Percentiles rank a stretch among this genome's conserved stretches.
Evolutionary conservation across 345 rosid species (phyloP).

Genomic region (Populus alba): DNA sequence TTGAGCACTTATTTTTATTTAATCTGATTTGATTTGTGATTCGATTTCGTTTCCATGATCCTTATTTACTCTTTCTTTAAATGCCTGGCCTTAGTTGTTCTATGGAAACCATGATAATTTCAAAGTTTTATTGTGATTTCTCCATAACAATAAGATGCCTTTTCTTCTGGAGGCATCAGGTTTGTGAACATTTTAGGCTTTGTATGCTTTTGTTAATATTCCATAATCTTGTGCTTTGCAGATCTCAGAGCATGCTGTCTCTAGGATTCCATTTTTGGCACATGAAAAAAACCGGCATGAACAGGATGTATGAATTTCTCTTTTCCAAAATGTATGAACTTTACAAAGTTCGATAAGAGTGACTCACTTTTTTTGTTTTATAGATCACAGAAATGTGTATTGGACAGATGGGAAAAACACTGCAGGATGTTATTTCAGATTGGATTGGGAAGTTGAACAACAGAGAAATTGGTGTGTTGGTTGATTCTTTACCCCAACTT

Average conservation of each 20-base stretch:
- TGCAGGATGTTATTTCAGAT: conserved; percentile 66
- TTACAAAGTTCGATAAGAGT: not conserved
- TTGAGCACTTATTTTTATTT: not conserved
- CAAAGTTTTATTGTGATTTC: not conserved
- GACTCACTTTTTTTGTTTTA: conserved; percentile 9
- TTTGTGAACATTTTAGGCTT: not conserved
- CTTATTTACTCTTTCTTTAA: too few relatives aligned
- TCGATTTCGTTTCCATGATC: too few relatives aligned
- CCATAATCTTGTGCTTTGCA: conserved; percentile 25
- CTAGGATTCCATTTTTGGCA: conserved; percentile 58
- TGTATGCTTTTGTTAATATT: not conserved
- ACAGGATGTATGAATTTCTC: conserved; percentile 60
- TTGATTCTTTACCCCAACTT: not conserved
- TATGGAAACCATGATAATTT: not conserved
- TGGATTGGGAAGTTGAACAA: conserved; percentile 60
- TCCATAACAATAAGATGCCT: not conserved
- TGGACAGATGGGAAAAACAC: conserved; percentile 52
- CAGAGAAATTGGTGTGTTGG: conserved; percentile 65
- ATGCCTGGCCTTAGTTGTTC: not conserved
- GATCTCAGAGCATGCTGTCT: conserved; percentile 56
- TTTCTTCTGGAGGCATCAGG: not conserved
- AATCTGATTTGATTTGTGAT: not conserved
- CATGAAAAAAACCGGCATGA: conserved; percentile 83
- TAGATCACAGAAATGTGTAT: conserved; percentile 82
- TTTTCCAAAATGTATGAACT: not conserved